phyloP scores from a whole-genome alignment of 2,329 filamentous ascomycete genomes.

The Pyrenochaeta sp. region DNA sequence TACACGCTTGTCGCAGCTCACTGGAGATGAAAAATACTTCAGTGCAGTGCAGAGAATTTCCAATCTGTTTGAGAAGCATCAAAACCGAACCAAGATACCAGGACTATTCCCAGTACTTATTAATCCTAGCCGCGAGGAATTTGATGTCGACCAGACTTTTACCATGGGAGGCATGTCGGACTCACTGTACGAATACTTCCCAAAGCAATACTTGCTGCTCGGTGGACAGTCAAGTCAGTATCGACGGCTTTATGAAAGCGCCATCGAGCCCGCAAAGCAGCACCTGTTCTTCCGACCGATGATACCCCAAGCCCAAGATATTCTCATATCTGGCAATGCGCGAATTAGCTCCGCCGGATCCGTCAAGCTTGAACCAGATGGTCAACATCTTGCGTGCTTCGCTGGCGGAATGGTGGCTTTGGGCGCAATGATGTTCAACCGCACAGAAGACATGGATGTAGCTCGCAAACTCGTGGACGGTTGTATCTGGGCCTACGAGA shows the following conservation, averaged over 20 bases:
- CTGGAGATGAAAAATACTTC: constrained; percentile 47
- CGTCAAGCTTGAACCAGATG: constrained; percentile 51
- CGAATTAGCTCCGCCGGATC: constrained; percentile 53
- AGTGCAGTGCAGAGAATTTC: constrained; percentile 49
- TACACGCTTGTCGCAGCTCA: constrained; percentile 49
- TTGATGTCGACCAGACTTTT: constrained; percentile 48
- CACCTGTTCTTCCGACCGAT: constrained; percentile 81
- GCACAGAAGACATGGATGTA: constrained; percentile 57
- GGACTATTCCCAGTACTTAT: constrained; percentile 48
- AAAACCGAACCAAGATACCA: constrained; percentile 45
- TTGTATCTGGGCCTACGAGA: constrained; percentile 63
- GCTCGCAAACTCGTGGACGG: constrained; percentile 61
- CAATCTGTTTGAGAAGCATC: constrained; percentile 41
- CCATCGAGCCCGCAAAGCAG: constrained; percentile 72
- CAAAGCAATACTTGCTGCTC: constrained; percentile 75
- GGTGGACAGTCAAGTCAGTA: constrained; percentile 79
- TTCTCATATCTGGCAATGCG: constrained; percentile 74
- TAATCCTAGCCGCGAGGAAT: constrained; percentile 39
- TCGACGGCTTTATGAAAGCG: constrained; percentile 72
- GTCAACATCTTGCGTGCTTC: constrained; percentile 63
- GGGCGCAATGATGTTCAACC: constrained; percentile 60
- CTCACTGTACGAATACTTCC: constrained; percentile 65
- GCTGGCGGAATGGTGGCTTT: constrained; percentile 64
- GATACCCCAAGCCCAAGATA: constrained; percentile 69
- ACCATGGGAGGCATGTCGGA: constrained; percentile 64